A percentile compares a stretch with the other conserved stretches of the same genome.
Evolutionary conservation across 2,329 filamentous ascomycete genomes (phyloP).

Genomic region (Neofusicoccum ribis): DNA sequence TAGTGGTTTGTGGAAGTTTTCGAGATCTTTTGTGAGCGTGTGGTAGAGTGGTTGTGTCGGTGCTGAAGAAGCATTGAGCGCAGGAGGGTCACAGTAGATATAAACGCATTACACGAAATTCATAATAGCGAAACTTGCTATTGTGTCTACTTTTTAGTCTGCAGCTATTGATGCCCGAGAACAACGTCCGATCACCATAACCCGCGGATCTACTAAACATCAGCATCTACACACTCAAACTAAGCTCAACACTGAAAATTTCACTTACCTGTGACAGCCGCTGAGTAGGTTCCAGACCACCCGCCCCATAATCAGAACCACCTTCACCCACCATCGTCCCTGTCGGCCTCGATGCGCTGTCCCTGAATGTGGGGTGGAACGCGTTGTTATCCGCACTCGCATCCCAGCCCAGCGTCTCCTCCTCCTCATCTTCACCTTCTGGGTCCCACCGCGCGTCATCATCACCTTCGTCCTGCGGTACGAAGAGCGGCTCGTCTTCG

Average conservation of each 20-base stretch:
- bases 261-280: slow-evolving; percentile 64
- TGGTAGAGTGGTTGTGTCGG: too few relatives aligned
- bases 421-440: slow-evolving; percentile 56
- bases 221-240: too few relatives aligned
- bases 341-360: slow-evolving; percentile 29
- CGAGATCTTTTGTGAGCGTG: too few relatives aligned
- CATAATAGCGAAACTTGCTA: too few relatives aligned
- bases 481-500: slow-evolving; percentile 69
- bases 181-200: too few relatives aligned
- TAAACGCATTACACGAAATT: too few relatives aligned
- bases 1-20: too few relatives aligned
- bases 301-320: neutral
- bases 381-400: slow-evolving; percentile 57
- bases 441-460: slow-evolving; percentile 75
- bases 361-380: slow-evolving; percentile 47
- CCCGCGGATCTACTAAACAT: too few relatives aligned
- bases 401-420: slow-evolving; percentile 73
- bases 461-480: slow-evolving; percentile 56
- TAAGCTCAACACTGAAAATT: neutral
- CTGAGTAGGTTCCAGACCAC: slow-evolving; percentile 69
- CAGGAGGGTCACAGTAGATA: too few relatives aligned
- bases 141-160: too few relatives aligned
- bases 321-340: slow-evolving; percentile 6
- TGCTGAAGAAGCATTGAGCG: too few relatives aligned
- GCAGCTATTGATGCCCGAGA: too few relatives aligned